phyloP scores from a whole-genome alignment of 495 filamentous ascomycete genomes.

The Daldinia grandis region DNA sequence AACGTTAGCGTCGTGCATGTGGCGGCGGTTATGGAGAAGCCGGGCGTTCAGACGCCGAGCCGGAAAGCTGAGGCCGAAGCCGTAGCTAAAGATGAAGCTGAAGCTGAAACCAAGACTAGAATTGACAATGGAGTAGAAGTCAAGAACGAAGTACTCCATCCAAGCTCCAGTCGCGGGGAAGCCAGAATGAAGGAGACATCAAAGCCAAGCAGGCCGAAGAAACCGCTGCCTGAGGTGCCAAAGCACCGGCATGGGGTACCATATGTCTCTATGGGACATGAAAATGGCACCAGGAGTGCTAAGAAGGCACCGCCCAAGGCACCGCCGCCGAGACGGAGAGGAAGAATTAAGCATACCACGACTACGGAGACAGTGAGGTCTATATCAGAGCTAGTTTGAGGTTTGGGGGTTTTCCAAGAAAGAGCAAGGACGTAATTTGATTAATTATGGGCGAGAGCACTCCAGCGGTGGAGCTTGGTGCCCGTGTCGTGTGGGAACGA shows the following conservation, averaged over 20 bases:
- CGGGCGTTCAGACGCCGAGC: constrained; percentile 85
- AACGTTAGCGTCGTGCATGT: constrained; percentile 78
- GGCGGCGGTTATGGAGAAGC: constrained; percentile 81
- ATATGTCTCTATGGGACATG: constrained; percentile 42
- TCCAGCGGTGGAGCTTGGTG: constrained; percentile 12
- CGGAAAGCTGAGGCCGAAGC: constrained; percentile 55
- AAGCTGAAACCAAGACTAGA: constrained; percentile 26
- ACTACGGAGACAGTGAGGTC: constrained; percentile 33
- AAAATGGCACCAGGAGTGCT: constrained; percentile 38
- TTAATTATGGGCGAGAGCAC: constrained; percentile 15
- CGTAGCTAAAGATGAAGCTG: constrained; percentile 51
- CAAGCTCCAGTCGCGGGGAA: constrained; percentile 10
- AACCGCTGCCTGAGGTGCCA: constrained; percentile 57
- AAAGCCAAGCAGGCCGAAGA: constrained; percentile 48
- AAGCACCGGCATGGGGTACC: constrained; percentile 59
- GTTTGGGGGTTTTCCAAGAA: background rate
- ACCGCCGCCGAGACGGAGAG: constrained; percentile 60
- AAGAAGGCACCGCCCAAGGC: constrained; percentile 66
- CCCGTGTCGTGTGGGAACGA: background rate
- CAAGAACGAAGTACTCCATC: constrained; percentile 9
- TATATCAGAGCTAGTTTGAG: constrained; percentile 36
- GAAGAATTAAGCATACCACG: constrained; percentile 49
- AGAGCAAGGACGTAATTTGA: constrained; percentile 18
- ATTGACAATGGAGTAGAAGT: constrained; percentile 8
- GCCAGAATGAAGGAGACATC: constrained; percentile 23